These are phyloP conservation scores for Wickerhamiella nectarea DNA, from an alignment of 805 yeast genomes.

Conservation along the genomic window DNA sequence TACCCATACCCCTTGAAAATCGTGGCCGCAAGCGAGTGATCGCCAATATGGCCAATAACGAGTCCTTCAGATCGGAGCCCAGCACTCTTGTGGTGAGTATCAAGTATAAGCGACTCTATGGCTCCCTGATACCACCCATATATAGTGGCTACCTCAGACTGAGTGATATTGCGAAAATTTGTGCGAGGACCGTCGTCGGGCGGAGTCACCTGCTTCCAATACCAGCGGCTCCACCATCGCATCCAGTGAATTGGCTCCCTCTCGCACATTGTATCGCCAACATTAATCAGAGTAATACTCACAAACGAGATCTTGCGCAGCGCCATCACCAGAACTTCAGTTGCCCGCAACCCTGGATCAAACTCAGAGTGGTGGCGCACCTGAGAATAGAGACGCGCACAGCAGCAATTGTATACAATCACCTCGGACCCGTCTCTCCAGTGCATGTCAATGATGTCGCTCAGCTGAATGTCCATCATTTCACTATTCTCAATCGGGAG, in stretches of 20 bases:
- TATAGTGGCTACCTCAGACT: constrained; percentile 17
- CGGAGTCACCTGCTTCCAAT: constrained; percentile 11
- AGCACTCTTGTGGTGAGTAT: constrained; percentile 8
- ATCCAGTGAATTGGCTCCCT: constrained; percentile 15
- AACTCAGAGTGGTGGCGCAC: constrained; percentile 5
- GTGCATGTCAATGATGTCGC: constrained; percentile 5
- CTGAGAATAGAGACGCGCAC: constrained; percentile 14
- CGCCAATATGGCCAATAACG: constrained; percentile 21
- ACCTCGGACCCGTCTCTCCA: constrained; percentile 9
- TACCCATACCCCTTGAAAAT: constrained; percentile 15
- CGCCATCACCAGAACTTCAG: constrained; percentile 15
- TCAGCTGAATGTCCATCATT: constrained; percentile 12
- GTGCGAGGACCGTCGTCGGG: constrained; percentile 6
- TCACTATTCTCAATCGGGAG: constrained; percentile 12
- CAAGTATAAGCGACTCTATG: constrained; percentile 15
- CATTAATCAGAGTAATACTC: constrained; percentile 12
- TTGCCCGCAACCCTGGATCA: constrained; percentile 23
- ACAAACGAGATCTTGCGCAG: constrained; percentile 1
- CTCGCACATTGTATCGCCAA: constrained; percentile 20
- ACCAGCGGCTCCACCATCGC: constrained; percentile 11
- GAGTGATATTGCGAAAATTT: constrained; percentile 8
- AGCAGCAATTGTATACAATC: constrained; percentile 18
- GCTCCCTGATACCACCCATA: constrained; percentile 22
- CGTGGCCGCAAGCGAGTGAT: constrained; percentile 19
- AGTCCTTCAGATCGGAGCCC: constrained; percentile 20